These are phyloP conservation scores for Massariosphaeria phaeospora DNA, from an alignment of 495 filamentous ascomycete species.

Conservation along the genomic window DNA sequence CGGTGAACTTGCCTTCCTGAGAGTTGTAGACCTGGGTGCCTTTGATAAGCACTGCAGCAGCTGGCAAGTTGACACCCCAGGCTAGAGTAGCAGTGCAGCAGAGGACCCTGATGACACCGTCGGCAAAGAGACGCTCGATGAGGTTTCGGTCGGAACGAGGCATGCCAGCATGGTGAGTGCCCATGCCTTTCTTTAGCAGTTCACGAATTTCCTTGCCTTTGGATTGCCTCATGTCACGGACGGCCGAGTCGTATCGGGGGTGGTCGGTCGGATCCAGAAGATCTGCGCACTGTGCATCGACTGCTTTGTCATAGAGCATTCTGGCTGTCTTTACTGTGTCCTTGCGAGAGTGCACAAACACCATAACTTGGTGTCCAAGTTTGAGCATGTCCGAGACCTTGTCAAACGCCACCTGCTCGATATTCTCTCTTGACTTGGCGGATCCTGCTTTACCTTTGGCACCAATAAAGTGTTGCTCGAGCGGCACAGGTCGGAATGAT, in stretches of 20 bases:
- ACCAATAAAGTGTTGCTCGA: constrained; percentile 96
- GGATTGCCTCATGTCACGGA: constrained; percentile 75
- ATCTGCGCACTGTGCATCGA: constrained; percentile 67
- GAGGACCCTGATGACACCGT: constrained; percentile 87
- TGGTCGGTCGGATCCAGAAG: constrained; percentile 75
- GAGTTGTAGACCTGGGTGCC: constrained; percentile 95
- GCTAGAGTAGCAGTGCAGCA: constrained; percentile 97
- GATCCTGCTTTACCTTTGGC: constrained; percentile 85
- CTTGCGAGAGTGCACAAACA: constrained; percentile 95
- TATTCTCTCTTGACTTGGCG: constrained; percentile 74
- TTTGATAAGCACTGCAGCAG: constrained; percentile 96
- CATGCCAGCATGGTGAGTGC: constrained; percentile 96
- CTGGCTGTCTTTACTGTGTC: constrained; percentile 87
- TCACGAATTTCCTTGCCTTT: constrained; percentile 82
- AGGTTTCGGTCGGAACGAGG: constrained; percentile 86
- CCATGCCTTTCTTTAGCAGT: constrained; percentile 80
- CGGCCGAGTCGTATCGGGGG: constrained; percentile 63
- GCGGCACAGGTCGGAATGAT: constrained; percentile 90
- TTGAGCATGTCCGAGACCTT: constrained; percentile 94
- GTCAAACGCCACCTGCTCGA: constrained; percentile 80
- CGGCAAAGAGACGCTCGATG: constrained; percentile 81
- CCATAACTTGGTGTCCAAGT: constrained; percentile 90
- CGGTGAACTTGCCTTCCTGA: constrained; percentile 92
- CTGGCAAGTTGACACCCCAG: constrained; percentile 98
- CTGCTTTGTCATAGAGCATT: constrained; percentile 78